Base-by-base conservation (phyloP, 2,329 filamentous ascomycete species). In the Arthroderma uncinatum region DNA sequence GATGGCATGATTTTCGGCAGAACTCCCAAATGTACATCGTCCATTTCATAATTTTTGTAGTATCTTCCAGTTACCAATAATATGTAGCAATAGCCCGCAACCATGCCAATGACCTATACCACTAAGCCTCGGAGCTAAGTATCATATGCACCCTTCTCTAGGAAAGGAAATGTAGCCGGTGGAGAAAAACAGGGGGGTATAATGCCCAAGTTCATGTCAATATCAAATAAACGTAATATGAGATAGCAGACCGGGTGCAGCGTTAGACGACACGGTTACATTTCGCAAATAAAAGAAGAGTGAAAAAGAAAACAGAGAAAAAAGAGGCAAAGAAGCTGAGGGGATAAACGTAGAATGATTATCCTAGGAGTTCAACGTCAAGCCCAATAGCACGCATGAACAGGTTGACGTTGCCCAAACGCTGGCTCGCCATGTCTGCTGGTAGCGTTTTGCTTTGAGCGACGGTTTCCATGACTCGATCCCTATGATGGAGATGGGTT, bases 331-430 rank as follows among this genome's bases (percentile, higher is more conserved):
- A 10, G 21, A 19, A 9, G 7, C 25, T 23, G 40, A 33, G 28
- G 12, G 9, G 47, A 30, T 33, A 16, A 16, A 33, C 33, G 8
- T 50, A 33, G 44, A 12, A 30, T 48, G n/a, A 16, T 62, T 74
- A 84, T 64, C 80, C 80, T 62, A 85, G 76, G 64, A 85, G 71
- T 63, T 96, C 93, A 54, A 98, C 93, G 75, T 98, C 93, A 69
- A 98, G 79, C n/a, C 93, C 93, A 72, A 98, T 96, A 57, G 92
- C 93, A 67, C 90, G 86, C 91, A 98, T 96, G 72, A 98, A 98
- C 57, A 98, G 76, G 70, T 98, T 98, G 64, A 98, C 93, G 68
- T 95, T 95, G 58, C 86, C 85, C 58, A 95, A 78, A 59, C 92
- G 85, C 68, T 89, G 84, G 59, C 83, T 83, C 10, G 87, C 85